Percentiles rank a stretch among this genome's conserved stretches.
Evolutionary conservation across 73 alveolate species (phyloP).

Genomic region (Symbiodinium pilosum): DNA sequence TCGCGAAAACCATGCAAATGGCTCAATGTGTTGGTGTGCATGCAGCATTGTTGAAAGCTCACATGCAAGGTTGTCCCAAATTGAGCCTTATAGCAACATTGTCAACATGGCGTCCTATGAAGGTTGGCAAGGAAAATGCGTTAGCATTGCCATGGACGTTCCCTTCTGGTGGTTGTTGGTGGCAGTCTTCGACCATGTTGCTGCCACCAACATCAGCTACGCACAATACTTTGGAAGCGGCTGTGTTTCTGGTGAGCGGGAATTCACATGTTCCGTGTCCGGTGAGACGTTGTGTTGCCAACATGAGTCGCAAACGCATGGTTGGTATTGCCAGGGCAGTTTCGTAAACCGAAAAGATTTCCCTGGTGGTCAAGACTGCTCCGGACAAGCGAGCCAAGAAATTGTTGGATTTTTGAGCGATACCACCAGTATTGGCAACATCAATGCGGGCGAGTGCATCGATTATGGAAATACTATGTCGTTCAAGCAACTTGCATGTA

Average conservation of each 20-base stretch:
- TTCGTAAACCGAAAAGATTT: background rate
- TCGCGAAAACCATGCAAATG: too few relatives aligned
- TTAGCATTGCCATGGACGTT: background rate
- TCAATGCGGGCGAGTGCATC: constrained; percentile 11
- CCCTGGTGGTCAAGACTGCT: background rate
- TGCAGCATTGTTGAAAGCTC: too few relatives aligned
- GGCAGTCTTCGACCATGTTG: background rate
- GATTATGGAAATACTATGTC: constrained; percentile 15
- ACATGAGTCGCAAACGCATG: background rate
- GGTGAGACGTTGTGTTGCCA: background rate
- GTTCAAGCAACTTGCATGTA: too few relatives aligned
- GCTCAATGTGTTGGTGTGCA: too few relatives aligned
- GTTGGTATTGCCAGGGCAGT: background rate
- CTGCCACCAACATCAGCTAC: background rate
- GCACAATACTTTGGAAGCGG: background rate
- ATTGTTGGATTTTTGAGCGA: background rate
- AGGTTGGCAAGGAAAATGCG: too few relatives aligned
- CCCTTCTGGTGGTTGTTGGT: background rate
- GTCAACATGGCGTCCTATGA: too few relatives aligned
- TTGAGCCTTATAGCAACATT: too few relatives aligned
- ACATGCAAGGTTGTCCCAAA: too few relatives aligned
- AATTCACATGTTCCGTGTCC: background rate
- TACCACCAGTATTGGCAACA: background rate
- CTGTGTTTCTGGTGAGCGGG: constrained; percentile 13
- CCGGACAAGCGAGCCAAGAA: background rate